These are phyloP conservation scores for Neurospora sublineolata DNA, from an alignment of 495 filamentous ascomycete species.

Conservation along the genomic window DNA sequence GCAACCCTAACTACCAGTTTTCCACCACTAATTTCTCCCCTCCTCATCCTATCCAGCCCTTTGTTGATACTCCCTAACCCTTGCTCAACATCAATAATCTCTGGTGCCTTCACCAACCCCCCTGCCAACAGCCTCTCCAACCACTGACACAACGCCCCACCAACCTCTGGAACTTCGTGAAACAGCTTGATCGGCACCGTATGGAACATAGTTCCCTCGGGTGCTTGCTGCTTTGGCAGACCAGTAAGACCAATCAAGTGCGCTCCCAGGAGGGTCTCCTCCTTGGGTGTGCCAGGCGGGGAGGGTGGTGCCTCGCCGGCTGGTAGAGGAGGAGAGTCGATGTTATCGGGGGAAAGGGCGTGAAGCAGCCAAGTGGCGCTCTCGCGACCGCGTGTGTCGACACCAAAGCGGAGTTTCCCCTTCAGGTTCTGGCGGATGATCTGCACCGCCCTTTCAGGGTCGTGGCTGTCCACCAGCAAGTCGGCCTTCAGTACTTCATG, in stretches of 20 bases:
- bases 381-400: slow-evolving; percentile 52
- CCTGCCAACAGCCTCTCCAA: slow-evolving; percentile 44
- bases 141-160: slow-evolving; percentile 46
- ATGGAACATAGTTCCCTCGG: slow-evolving; percentile 36
- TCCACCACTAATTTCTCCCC: slow-evolving; percentile 46
- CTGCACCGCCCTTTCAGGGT: slow-evolving; percentile 46
- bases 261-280: slow-evolving; percentile 16
- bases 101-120: slow-evolving; percentile 39
- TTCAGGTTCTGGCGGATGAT: slow-evolving; percentile 45
- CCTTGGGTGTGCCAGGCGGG: slow-evolving; percentile 14
- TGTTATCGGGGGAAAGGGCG: slow-evolving; percentile 25
- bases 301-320: slow-evolving; percentile 5
- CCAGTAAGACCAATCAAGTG: slow-evolving; percentile 56
- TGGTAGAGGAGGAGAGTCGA: background rate
- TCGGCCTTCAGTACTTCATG: slow-evolving; percentile 36
- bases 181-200: slow-evolving; percentile 60
- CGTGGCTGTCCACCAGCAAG: slow-evolving; percentile 50
- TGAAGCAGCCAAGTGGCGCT: slow-evolving; percentile 40
- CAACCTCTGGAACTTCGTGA: slow-evolving; percentile 46
- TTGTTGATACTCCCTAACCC: slow-evolving; percentile 52
- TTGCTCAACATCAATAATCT: slow-evolving; percentile 46
- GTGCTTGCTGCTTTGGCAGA: slow-evolving; percentile 38
- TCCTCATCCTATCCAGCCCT: slow-evolving; percentile 46
- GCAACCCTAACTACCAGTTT: slow-evolving; percentile 39
- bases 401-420: slow-evolving; percentile 45